Conservation (phyloP, 371 early-diverging fungal genomes). For the Lichtheimia ornata region DNA sequence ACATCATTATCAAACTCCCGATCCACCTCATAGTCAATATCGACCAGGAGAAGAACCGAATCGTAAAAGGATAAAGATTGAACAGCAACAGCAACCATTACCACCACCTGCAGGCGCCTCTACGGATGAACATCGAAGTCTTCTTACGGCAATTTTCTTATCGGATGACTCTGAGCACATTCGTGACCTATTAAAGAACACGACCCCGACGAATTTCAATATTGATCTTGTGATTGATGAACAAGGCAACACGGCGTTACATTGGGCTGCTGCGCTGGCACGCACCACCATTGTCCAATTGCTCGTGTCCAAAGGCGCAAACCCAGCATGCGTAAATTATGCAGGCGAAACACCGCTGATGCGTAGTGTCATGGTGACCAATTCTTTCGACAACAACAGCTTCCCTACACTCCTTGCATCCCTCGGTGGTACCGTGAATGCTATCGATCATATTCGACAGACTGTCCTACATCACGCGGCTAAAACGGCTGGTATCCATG, state of each 20-base stretch:
- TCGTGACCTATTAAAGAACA: conserved; percentile 49
- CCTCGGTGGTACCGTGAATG: conserved; percentile 65
- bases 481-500: conserved; percentile 59
- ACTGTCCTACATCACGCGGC: conserved; percentile 90
- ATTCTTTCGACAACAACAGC: conserved; percentile 78
- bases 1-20: conserved; percentile 2
- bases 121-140: conserved; percentile 60
- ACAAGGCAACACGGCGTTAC: conserved; percentile 82
- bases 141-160: conserved; percentile 77
- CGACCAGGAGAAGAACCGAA: conserved; percentile 1
- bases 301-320: conserved; percentile 70
- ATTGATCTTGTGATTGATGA: conserved; percentile 77
- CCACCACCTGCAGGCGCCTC: conserved; percentile 1
- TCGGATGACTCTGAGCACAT: conserved; percentile 60
- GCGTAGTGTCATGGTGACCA: conserved; percentile 81
- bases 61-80: neutral
- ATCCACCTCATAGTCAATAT: neutral
- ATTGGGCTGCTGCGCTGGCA: conserved; percentile 86
- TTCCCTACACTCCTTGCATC: conserved; percentile 74
- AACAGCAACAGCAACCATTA: neutral
- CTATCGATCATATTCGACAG: conserved; percentile 71
- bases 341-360: conserved; percentile 86
- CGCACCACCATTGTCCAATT: conserved; percentile 65
- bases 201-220: conserved; percentile 47
- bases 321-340: conserved; percentile 62